Conservation (phyloP, 2,329 filamentous ascomycete species). For the Colletotrichum sp. region DNA sequence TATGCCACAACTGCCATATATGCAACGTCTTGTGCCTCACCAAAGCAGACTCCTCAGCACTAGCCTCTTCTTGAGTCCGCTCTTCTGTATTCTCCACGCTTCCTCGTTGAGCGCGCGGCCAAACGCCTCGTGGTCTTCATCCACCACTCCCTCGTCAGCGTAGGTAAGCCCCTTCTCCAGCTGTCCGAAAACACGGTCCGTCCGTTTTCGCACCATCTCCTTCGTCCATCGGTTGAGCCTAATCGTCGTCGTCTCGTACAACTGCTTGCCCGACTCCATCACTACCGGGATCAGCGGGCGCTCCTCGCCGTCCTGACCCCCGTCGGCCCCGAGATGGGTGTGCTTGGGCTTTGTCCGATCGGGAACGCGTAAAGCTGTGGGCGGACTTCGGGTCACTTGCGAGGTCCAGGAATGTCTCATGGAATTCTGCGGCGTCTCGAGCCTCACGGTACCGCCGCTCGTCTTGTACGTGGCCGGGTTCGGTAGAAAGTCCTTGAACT, state of each 20-base stretch:
- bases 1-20: neutral
- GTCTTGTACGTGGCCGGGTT: slow-evolving; percentile 15
- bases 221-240: neutral
- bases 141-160: neutral
- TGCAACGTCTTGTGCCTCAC: neutral
- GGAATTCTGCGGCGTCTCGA: neutral
- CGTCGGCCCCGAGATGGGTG: neutral
- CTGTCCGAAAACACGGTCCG: neutral
- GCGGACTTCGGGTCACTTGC: neutral
- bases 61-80: neutral
- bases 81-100: neutral
- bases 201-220: slow-evolving; percentile 1
- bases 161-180: neutral
- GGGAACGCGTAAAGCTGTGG: neutral
- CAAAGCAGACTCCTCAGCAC: neutral
- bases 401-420: neutral
- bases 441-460: slow-evolving; percentile 9
- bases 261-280: neutral
- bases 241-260: slow-evolving; percentile 1
- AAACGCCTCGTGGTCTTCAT: neutral
- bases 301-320: neutral
- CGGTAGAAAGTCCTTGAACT: slow-evolving; percentile 16
- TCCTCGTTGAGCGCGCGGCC: neutral
- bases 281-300: neutral
- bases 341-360: neutral